Percentiles rank a stretch among this genome's conserved stretches.
These are phyloP conservation scores for Silene coronaria DNA, from an alignment of 179 eudicot species.

Conservation along the genomic window DNA sequence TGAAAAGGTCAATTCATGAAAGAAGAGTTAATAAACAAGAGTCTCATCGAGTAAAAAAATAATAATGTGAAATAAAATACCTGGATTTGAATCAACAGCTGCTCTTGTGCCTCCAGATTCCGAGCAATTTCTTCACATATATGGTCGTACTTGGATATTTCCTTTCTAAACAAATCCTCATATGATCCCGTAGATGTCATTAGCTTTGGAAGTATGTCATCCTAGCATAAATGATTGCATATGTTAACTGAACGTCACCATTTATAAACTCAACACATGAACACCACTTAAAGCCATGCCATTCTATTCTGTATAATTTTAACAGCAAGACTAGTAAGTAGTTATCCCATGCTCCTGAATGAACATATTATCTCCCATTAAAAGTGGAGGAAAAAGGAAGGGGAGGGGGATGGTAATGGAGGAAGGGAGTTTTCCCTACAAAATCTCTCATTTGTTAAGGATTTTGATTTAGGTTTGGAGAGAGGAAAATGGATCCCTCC, in stretches of 20 bases:
- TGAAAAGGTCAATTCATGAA: not conserved
- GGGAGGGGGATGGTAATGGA: not conserved
- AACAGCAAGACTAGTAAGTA: not conserved
- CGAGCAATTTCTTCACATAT: slow-evolving; percentile 74
- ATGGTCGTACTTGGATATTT: slow-evolving; percentile 73
- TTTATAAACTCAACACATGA: not conserved
- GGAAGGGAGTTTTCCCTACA: not conserved
- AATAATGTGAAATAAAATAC: slow-evolving; percentile 28
- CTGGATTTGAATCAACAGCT: slow-evolving; percentile 76
- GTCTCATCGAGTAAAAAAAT: not conserved
- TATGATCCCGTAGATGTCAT: slow-evolving; percentile 90
- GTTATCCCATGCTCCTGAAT: not conserved
- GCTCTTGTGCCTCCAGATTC: slow-evolving; percentile 82
- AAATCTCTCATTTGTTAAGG: too few relatives aligned
- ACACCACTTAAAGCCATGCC: slow-evolving; percentile 4
- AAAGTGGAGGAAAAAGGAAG: not conserved
- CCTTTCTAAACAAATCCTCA: slow-evolving; percentile 95
- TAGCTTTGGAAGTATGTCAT: slow-evolving; percentile 93
- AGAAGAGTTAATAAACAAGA: not conserved
- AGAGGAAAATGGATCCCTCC: too few relatives aligned
- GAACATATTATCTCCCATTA: not conserved
- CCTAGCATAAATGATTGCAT: slow-evolving; percentile 42
- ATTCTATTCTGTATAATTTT: not conserved
- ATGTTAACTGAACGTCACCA: slow-evolving; percentile 16
- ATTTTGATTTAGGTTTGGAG: too few relatives aligned